Conservation (phyloP, 768 basidiomycete genomes). For the Amanita molliuscula region DNA sequence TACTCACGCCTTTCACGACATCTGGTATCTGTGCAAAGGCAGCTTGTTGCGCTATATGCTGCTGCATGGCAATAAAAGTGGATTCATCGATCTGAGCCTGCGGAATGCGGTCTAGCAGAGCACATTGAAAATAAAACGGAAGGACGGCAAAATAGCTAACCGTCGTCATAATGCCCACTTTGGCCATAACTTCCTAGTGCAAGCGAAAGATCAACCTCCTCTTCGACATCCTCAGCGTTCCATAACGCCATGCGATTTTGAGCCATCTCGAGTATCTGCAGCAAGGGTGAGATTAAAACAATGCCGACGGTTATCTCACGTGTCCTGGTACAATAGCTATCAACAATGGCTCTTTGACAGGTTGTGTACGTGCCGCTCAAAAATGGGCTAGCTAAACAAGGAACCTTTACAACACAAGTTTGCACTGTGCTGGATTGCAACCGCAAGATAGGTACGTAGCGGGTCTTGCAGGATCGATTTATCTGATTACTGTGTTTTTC, state of each 20-base stretch:
- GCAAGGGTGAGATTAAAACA: neutral
- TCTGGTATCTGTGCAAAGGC: slow-evolving; percentile 81
- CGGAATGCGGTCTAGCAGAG: slow-evolving; percentile 30
- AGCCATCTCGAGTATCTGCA: slow-evolving; percentile 25
- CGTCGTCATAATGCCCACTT: slow-evolving; percentile 57
- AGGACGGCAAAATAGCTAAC: slow-evolving; percentile 22
- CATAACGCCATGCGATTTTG: slow-evolving; percentile 64
- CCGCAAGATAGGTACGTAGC: no score
- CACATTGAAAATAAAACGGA: slow-evolving; percentile 6
- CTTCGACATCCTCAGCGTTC: slow-evolving; percentile 78
- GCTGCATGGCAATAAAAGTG: slow-evolving; percentile 63
- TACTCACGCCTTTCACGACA: slow-evolving; percentile 74
- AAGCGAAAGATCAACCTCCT: slow-evolving; percentile 66
- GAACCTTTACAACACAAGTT: no score
- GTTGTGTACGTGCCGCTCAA: no score
- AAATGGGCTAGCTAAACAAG: no score
- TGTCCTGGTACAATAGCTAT: no score
- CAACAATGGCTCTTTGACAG: no score
- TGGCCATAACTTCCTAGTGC: slow-evolving; percentile 64
- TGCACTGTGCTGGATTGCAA: no score
- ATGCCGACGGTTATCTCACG: neutral
- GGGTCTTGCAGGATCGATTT: no score
- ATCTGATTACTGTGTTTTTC: no score
- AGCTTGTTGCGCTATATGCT: slow-evolving; percentile 75
- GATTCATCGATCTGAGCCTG: slow-evolving; percentile 66